Conservation (phyloP, 768 basidiomycete species). For the Hygrophorus russula region DNA sequence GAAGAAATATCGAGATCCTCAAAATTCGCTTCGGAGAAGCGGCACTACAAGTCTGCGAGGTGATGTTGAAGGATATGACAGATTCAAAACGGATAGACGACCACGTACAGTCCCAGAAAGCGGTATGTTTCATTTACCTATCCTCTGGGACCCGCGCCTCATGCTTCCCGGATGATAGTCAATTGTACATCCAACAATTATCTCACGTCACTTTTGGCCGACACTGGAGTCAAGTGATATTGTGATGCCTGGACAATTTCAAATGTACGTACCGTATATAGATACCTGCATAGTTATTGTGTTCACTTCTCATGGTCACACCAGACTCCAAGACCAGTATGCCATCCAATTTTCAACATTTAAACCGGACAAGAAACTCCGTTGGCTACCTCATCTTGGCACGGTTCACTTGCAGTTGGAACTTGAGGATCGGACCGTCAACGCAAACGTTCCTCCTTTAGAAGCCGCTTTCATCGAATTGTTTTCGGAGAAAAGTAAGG, state of each 20-base stretch:
- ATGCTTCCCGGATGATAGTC: constrained; percentile 27
- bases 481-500: constrained; percentile 58
- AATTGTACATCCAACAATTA: constrained; percentile 77
- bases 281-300: constrained; percentile 2
- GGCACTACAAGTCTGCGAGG: constrained; percentile 90
- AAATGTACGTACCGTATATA: constrained; percentile 38
- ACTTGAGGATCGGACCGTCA: constrained; percentile 68
- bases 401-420: constrained; percentile 73
- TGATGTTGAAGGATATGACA: constrained; percentile 96
- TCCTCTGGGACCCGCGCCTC: neutral
- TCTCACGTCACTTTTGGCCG: constrained; percentile 96
- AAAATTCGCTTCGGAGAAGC: constrained; percentile 95
- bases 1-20: constrained; percentile 85
- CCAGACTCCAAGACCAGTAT: constrained; percentile 67
- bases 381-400: constrained; percentile 85
- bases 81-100: constrained; percentile 86
- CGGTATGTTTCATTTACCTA: constrained; percentile 29
- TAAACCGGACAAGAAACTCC: constrained; percentile 87
- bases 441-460: constrained; percentile 70
- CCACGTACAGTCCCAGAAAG: constrained; percentile 68
- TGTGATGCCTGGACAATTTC: constrained; percentile 78
- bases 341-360: constrained; percentile 66
- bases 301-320: neutral
- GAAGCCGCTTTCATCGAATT: constrained; percentile 88
- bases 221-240: constrained; percentile 62